Evolutionary conservation across 208 protist genomes (phyloP).

Genomic region (Crithidia expoeki): DNA sequence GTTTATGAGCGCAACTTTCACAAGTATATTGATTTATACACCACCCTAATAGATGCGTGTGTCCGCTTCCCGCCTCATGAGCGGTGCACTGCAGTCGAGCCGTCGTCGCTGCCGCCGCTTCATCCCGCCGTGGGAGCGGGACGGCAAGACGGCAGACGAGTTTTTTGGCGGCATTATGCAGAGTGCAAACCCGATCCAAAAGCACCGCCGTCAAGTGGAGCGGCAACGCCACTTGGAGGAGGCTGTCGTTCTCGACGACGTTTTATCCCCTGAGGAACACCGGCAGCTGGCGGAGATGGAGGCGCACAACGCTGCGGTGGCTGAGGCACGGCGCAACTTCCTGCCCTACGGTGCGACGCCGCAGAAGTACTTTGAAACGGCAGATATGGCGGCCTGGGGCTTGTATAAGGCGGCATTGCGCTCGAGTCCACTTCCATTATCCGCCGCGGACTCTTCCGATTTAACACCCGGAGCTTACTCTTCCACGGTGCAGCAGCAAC

Average conservation of each 20-base stretch:
- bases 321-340: constrained; percentile 60
- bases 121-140: constrained; percentile 84
- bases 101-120: constrained; percentile 50
- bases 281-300: constrained; percentile 54
- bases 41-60: constrained; percentile 11
- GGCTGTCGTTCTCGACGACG: constrained; percentile 27
- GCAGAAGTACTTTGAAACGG: constrained; percentile 58
- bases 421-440: background rate
- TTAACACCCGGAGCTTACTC: constrained; percentile 41
- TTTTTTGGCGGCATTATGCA: constrained; percentile 79
- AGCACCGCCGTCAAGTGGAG: constrained; percentile 31
- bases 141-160: constrained; percentile 80
- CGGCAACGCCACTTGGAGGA: constrained; percentile 43
- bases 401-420: constrained; percentile 59
- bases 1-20: too few species aligned
- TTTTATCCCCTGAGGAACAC: constrained; percentile 46
- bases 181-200: constrained; percentile 72
- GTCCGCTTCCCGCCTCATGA: background rate
- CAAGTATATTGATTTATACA: constrained; percentile 4
- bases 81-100: background rate
- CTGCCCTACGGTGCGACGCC: constrained; percentile 80
- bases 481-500: constrained; percentile 37
- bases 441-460: background rate
- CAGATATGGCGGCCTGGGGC: constrained; percentile 78
- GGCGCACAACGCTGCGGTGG: constrained; percentile 47